Evolutionary conservation across 768 basidiomycete species (phyloP).

Genomic region (Tricholoma saponaceum): DNA sequence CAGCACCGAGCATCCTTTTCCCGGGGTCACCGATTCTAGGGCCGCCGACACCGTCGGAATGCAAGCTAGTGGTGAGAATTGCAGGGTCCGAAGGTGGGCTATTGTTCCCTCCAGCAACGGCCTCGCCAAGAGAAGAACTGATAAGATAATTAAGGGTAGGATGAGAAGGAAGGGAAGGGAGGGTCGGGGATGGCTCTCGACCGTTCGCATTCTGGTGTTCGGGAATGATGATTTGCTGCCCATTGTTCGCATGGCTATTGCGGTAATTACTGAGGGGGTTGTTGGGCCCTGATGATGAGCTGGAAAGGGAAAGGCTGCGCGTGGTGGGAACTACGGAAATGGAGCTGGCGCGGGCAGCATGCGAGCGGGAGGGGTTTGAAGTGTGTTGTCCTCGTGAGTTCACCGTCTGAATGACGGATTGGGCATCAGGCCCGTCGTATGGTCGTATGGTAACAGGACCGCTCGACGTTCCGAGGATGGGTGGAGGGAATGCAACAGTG

Average conservation of each 20-base stretch:
- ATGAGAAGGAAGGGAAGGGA: constrained; percentile 76
- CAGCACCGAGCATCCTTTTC: constrained; percentile 85
- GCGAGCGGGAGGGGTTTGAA: constrained; percentile 61
- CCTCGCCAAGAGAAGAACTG: constrained; percentile 61
- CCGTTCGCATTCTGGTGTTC: constrained; percentile 43
- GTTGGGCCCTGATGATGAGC: constrained; percentile 30
- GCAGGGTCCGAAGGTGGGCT: constrained; percentile 60
- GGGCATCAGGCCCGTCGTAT: constrained; percentile 94
- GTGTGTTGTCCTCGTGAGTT: constrained; percentile 68
- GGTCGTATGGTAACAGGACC: constrained; percentile 69
- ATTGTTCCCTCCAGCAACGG: constrained; percentile 37
- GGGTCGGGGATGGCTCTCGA: constrained; percentile 78
- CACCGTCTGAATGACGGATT: constrained; percentile 76
- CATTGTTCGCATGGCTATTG: constrained; percentile 25
- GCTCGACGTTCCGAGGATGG: constrained; percentile 58
- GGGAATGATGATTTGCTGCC: constrained; percentile 48
- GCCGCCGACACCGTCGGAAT: constrained; percentile 41
- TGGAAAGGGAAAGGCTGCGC: constrained; percentile 41
- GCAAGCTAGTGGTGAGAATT: constrained; percentile 56
- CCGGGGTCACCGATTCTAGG: constrained; percentile 87
- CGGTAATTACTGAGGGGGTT: constrained; percentile 32
- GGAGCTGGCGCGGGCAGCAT: constrained; percentile 66
- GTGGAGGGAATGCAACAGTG: constrained; percentile 78
- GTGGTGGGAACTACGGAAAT: constrained; percentile 57
- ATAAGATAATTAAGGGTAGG: constrained; percentile 85